These are phyloP conservation scores for Dryas octopetala DNA, from an alignment of 306 rosid species.

Conservation along the genomic window DNA sequence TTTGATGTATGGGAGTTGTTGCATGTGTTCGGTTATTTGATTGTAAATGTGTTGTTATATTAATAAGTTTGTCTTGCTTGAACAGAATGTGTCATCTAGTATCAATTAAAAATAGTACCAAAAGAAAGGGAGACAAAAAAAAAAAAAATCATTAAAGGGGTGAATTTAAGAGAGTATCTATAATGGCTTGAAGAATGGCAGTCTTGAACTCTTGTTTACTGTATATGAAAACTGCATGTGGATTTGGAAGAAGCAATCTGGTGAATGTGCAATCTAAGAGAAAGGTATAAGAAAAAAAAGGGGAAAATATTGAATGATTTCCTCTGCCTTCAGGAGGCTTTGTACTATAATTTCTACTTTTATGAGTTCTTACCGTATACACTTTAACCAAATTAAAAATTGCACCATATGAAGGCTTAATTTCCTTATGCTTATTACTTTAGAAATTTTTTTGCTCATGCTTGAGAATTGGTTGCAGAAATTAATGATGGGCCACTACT, in stretches of 20 bases:
- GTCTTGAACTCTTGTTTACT: background rate
- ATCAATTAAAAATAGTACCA: background rate
- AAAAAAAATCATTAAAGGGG: too few species aligned
- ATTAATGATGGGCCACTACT: background rate
- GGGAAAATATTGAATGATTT: background rate
- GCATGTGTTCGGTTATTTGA: background rate
- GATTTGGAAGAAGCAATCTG: background rate
- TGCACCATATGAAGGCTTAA: constrained; percentile 18
- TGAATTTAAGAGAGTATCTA: too few species aligned
- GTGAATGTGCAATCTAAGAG: background rate
- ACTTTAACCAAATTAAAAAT: background rate
- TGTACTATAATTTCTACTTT: background rate
- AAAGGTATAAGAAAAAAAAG: too few species aligned
- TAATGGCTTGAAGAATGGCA: background rate
- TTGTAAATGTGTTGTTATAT: too few species aligned
- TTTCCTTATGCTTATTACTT: constrained; percentile 1
- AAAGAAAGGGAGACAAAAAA: background rate
- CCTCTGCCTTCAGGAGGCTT: constrained; percentile 4
- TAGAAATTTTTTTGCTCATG: background rate
- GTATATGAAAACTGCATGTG: background rate
- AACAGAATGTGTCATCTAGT: background rate
- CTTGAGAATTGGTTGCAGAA: background rate
- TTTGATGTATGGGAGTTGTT: background rate
- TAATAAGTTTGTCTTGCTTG: background rate
- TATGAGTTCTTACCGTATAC: constrained; percentile 7